Evolutionary conservation across 2,329 filamentous ascomycete species (phyloP).

Genomic region (Dothiorella sarmentorum): DNA sequence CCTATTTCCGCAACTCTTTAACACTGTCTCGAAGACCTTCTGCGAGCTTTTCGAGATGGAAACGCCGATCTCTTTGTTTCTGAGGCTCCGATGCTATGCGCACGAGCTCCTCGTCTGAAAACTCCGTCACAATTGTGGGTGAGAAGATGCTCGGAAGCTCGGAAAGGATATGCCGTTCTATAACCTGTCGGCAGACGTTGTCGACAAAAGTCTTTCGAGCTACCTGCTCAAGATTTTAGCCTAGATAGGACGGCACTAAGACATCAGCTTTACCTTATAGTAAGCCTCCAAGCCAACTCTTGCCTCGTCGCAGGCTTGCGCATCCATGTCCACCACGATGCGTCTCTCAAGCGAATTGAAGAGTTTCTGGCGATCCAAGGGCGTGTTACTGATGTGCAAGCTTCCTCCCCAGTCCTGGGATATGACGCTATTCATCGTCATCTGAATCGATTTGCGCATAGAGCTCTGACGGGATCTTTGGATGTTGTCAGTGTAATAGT

Average conservation of each 20-base stretch:
- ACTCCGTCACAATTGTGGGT: neutral
- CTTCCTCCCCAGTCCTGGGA: neutral
- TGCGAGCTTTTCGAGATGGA: neutral
- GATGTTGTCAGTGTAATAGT: constrained; percentile 19
- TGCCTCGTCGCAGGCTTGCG: constrained; percentile 17
- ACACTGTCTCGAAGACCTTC: constrained; percentile 15
- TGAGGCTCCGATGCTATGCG: constrained; percentile 5
- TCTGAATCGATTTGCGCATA: neutral
- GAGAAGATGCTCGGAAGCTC: constrained; percentile 7
- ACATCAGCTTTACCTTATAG: constrained; percentile 5
- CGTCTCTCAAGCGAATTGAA: neutral
- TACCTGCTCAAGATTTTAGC: neutral
- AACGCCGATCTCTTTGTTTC: constrained; percentile 2
- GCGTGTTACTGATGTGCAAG: neutral
- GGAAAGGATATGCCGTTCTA: constrained; percentile 18
- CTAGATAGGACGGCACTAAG: neutral
- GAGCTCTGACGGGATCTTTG: constrained; percentile 11
- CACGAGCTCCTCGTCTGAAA: neutral
- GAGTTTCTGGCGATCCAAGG: neutral
- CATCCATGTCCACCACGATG: constrained; percentile 14
- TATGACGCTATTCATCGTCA: neutral
- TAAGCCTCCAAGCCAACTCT: constrained; percentile 14
- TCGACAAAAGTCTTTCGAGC: constrained; percentile 18
- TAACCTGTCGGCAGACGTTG: constrained; percentile 18
- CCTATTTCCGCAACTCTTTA: constrained; percentile 15